Percentiles rank a stretch among this genome's conserved stretches.
These are phyloP conservation scores for Hymenoscyphus fraxineus DNA, from an alignment of 2,329 filamentous ascomycete genomes.

Conservation along the genomic window DNA sequence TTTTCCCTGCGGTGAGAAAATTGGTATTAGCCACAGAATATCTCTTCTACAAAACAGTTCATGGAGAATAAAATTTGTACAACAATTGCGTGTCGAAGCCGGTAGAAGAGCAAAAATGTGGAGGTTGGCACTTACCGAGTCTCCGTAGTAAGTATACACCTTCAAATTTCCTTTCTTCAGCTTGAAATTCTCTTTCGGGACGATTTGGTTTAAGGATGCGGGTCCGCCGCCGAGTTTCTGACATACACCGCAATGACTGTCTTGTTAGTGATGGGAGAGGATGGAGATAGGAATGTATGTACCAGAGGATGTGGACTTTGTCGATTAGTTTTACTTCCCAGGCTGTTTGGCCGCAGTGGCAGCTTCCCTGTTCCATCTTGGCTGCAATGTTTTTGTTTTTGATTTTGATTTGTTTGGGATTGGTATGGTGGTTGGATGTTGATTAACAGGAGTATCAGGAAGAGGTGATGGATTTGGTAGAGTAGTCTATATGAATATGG, in stretches of 20 bases:
- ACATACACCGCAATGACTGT: slow-evolving; percentile 54
- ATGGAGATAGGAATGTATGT: slow-evolving; percentile 2
- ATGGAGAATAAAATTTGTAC: no score
- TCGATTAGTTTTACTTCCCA: slow-evolving; percentile 48
- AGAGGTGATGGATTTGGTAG: not conserved
- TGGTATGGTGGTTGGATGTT: not conserved
- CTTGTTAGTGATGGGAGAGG: not conserved
- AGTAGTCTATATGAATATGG: not conserved
- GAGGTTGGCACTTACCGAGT: slow-evolving; percentile 40
- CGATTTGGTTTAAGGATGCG: slow-evolving; percentile 53
- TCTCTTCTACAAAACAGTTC: no score
- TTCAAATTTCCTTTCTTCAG: slow-evolving; percentile 49
- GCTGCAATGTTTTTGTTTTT: not conserved
- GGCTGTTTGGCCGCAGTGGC: slow-evolving; percentile 52
- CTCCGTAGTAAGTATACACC: slow-evolving; percentile 53
- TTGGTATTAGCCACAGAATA: not conserved
- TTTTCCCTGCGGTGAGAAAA: slow-evolving; percentile 40
- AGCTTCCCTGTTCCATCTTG: slow-evolving; percentile 39
- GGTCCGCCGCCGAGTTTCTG: slow-evolving; percentile 65
- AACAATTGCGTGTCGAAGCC: no score
- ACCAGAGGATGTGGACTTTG: slow-evolving; percentile 41
- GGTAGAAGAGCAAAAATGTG: not conserved
- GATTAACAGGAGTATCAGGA: not conserved
- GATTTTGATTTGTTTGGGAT: not conserved
- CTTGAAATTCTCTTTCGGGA: slow-evolving; percentile 40